Base-by-base conservation (phyloP, 2,329 filamentous ascomycete genomes). In the Apiospora malaysiana region DNA sequence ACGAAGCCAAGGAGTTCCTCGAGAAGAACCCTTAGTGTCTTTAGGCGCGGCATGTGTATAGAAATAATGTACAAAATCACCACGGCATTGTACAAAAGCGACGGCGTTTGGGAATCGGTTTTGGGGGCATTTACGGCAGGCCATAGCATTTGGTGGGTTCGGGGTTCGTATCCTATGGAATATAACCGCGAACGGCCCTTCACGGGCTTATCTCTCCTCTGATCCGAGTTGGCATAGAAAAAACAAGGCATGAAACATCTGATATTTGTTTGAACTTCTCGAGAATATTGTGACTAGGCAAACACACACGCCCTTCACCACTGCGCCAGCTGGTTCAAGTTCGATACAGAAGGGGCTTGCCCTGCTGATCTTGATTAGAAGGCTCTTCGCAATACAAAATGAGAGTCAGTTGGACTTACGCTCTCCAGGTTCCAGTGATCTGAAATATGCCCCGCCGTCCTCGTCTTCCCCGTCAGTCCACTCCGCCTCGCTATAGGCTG, bases 1-100 rank as follows among this genome's bases (percentile, higher is more conserved):
- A 99, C 84, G 96, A 99, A 82, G 96, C 96, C 49, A 99, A 99
- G 83, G 95, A 98, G 81, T 90, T 98, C 74, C 81, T 99, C 75
- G 96, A 99, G 81, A 98, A 97, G 83, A 86, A 84, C 69, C 71
- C 72, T 18, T 74, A 68, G 59, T 56, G 37, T 68, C 23, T 47
- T 59, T 40, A 21, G 21, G 16, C 51, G 27, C 23, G 59, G 40
- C 21, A 45, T 51, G 43, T 37, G 42, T 68, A 68, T 70, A 70
- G 56, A 72, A 68, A 69, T 47, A 45, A 51, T 68, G 71, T 70
- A 69, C 69, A 67, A 67, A 56, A 51, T 42, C 46, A 70, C 25
- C 45, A 66, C 25, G 46, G 43, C 43, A 59, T 69, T 47, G 66
- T 70, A 43, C 25, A 65, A 47, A 71, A 71, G 70, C 70, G 70